Percentiles rank a stretch among this genome's conserved stretches.
These are phyloP conservation scores for Plasmodium relictum DNA, from an alignment of 169 alveolate species.

Conservation along the genomic window DNA sequence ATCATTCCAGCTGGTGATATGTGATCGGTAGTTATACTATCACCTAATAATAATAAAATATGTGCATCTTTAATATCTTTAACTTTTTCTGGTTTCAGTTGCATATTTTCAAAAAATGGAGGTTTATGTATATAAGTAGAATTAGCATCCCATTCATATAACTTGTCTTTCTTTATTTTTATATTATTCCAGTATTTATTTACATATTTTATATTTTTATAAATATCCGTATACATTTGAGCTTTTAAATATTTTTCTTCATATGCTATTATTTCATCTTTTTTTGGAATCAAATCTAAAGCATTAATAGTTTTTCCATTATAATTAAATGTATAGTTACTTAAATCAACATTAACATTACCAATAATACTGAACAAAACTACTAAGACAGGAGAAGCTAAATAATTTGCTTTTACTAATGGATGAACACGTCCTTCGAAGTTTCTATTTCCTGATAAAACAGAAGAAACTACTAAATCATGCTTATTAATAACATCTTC, in stretches of 20 bases:
- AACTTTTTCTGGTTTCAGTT: constrained; percentile 53
- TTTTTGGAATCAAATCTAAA: constrained; percentile 95
- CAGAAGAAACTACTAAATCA: constrained; percentile 95
- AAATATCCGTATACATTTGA: constrained; percentile 93
- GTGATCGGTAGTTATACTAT: constrained; percentile 98
- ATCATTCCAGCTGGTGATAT: constrained; percentile 98
- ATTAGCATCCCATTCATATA: constrained; percentile 93
- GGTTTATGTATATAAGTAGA: constrained; percentile 97
- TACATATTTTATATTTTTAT: constrained; percentile 92
- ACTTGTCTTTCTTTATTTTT: constrained; percentile 90
- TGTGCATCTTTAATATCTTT: constrained; percentile 84
- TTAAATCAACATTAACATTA: constrained; percentile 93
- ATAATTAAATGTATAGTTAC: constrained; percentile 92
- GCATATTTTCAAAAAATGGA: constrained; percentile 92
- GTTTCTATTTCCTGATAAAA: constrained; percentile 96
- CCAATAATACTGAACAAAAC: constrained; percentile 98
- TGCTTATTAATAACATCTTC: constrained; percentile 90
- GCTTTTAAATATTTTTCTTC: constrained; percentile 91
- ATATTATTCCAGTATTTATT: constrained; percentile 94
- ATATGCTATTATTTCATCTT: constrained; percentile 88
- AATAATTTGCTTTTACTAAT: constrained; percentile 95
- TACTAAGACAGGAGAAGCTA: constrained; percentile 98
- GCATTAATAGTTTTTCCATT: constrained; percentile 93
- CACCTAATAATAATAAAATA: constrained; percentile 91
- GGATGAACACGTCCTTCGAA: constrained; percentile 98